These are phyloP conservation scores for Schizophyllum amplum DNA, from an alignment of 1,284 basidiomycete species.

Conservation along the genomic window DNA sequence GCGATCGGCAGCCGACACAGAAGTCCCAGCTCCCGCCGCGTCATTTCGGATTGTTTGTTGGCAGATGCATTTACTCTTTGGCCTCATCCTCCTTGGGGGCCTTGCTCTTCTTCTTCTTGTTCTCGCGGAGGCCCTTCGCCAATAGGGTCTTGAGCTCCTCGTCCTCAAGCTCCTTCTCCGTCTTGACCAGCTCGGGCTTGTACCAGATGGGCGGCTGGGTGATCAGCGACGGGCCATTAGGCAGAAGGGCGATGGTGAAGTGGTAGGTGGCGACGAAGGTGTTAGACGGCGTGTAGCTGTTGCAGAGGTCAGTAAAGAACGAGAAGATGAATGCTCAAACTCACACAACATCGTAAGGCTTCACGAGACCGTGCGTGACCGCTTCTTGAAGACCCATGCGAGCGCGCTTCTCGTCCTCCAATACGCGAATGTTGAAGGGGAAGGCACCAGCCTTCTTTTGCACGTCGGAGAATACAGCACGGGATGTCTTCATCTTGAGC, in stretches of 20 bases:
- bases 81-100: conserved; percentile 48
- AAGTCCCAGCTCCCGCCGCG: no score
- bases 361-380: conserved; percentile 85
- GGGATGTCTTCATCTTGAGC: conserved; percentile 96
- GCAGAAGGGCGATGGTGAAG: conserved; percentile 87
- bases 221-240: conserved; percentile 79
- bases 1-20: no score
- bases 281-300: conserved; percentile 70
- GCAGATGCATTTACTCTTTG: conserved; percentile 22
- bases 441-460: conserved; percentile 97
- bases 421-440: conserved; percentile 91
- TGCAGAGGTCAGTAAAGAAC: neutral
- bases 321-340: conserved; percentile 22
- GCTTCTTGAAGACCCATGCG: conserved; percentile 96
- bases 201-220: conserved; percentile 89
- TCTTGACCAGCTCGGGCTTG: conserved; percentile 83
- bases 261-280: conserved; percentile 90
- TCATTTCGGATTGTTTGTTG: conserved; percentile 21
- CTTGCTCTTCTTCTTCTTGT: conserved; percentile 91
- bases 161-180: conserved; percentile 85
- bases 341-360: conserved; percentile 85
- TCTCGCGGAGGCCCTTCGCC: conserved; percentile 75
- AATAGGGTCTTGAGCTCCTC: conserved; percentile 77
- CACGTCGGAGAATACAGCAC: conserved; percentile 92
- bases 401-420: conserved; percentile 94